phyloP scores from a whole-genome alignment of 225 moss, liverwort and hornwort species.

The Physcomitrium patens region DNA sequence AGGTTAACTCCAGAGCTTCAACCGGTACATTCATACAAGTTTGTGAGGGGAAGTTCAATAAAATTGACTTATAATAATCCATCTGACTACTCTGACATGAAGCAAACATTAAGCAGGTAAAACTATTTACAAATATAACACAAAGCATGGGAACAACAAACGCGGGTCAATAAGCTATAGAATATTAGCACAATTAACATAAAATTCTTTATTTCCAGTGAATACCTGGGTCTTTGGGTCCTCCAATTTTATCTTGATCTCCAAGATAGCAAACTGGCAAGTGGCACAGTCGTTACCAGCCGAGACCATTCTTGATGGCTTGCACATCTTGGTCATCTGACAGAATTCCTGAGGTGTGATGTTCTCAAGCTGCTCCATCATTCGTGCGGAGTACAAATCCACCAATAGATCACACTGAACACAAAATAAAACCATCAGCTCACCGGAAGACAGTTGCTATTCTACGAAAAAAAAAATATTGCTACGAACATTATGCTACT shows the following conservation, averaged over 20 bases:
- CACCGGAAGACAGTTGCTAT: not conserved
- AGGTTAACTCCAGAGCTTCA: constrained; percentile 19
- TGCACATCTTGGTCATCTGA: constrained; percentile 70
- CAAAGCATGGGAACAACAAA: not conserved
- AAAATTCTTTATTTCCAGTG: not conserved
- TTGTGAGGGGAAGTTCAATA: not conserved
- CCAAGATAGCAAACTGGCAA: constrained; percentile 88
- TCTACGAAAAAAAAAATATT: not conserved
- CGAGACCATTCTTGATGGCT: constrained; percentile 35
- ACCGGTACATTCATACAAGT: constrained; percentile 4
- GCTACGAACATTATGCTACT: not conserved
- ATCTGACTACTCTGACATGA: not conserved
- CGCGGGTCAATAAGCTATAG: not conserved
- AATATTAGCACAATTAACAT: not conserved
- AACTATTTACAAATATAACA: not conserved
- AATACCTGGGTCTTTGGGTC: constrained; percentile 76
- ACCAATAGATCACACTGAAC: constrained; percentile 88
- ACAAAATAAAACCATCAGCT: constrained; percentile 17
- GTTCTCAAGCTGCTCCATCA: constrained; percentile 69
- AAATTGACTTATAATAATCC: not conserved
- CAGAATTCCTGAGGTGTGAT: constrained; percentile 83
- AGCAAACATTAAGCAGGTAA: not conserved
- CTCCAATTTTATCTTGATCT: constrained; percentile 83
- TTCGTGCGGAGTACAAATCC: constrained; percentile 71
- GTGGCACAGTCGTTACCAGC: constrained; percentile 77